Evolutionary conservation across 768 basidiomycete genomes (phyloP), one percentile per base, ranked within the genome.

Genomic region (Podaxis sp.): DNA sequence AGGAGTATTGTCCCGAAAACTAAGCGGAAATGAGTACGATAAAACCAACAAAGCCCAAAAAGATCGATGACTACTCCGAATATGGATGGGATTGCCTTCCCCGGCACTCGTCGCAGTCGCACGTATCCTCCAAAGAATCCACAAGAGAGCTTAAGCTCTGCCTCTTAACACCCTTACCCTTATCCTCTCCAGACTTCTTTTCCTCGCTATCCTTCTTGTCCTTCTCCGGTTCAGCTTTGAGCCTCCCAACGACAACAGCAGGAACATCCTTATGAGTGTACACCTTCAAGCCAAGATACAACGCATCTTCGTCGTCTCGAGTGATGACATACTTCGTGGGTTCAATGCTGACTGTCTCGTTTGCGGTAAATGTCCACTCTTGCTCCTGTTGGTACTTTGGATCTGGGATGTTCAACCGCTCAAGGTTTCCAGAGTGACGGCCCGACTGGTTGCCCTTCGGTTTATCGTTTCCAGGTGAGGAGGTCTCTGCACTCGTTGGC

Each of bases 231-330:
- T 69, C 69, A 13, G 65, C 79, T 76, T 69, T 82, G 73, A 68
- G 76, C 66, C 66, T 71, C 3, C 76, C 76, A 28, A 71, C 68
- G 9, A 79, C 71, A 8, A 67, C 65, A 9, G 71, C 75, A 69
- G 75, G 67, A 69, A 79, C 67, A 73, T 80, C 80, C 74, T 82
- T 71, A 72, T 81, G 65, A 68, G 79, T 77, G 63, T 80, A 80
- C 68, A 78, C 80, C 70, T 75, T 76, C 69, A 72, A 72, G 39
- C 70, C 80, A 63, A 73, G 69, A 71, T 72, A 76, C 1, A 83
- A 74, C 6, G 77, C 75, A 64, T 82, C 76, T 8, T 80, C 71
- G 30, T 75, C 71, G 7, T 72, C 71, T 17, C 70, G 73, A 44
- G 61, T 67, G 51, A 74, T 68, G 1, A 48, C 26, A 28, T 70